Conservation (phyloP, 257 asterid genomes). For the Solanum ahanhuiri region DNA sequence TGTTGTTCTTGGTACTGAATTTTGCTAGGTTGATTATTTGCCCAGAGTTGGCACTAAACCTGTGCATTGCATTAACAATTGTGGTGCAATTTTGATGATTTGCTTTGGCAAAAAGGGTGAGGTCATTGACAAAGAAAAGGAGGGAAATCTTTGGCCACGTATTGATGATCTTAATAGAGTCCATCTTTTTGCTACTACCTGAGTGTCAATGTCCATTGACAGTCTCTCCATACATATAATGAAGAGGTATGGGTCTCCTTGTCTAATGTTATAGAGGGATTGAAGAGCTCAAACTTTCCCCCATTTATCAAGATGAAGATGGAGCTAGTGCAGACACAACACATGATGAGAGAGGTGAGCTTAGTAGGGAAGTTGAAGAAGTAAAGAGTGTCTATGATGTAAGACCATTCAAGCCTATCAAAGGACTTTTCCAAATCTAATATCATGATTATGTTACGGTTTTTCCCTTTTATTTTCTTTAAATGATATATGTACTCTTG, state of each 20-base stretch:
- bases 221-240: background rate
- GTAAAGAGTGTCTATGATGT: too few relatives aligned
- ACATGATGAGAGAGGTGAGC: too few relatives aligned
- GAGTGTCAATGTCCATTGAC: background rate
- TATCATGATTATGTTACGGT: too few relatives aligned
- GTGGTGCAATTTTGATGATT: background rate
- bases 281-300: background rate
- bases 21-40: too few relatives aligned
- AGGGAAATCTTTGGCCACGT: background rate
- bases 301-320: too few relatives aligned
- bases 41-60: accelerated
- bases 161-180: background rate
- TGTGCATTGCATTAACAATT: background rate
- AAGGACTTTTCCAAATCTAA: too few relatives aligned
- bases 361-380: too few relatives aligned
- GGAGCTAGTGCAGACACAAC: too few relatives aligned
- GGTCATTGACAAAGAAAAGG: too few relatives aligned
- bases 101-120: background rate
- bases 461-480: too few relatives aligned
- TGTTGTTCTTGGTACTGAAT: background rate
- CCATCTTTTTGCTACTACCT: background rate
- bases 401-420: too few relatives aligned
- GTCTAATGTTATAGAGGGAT: background rate
- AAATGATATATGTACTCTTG: too few relatives aligned
- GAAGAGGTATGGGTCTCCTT: background rate